Conservation (phyloP, 441 rosid species). For the Rhodomyrtus psidioides region DNA sequence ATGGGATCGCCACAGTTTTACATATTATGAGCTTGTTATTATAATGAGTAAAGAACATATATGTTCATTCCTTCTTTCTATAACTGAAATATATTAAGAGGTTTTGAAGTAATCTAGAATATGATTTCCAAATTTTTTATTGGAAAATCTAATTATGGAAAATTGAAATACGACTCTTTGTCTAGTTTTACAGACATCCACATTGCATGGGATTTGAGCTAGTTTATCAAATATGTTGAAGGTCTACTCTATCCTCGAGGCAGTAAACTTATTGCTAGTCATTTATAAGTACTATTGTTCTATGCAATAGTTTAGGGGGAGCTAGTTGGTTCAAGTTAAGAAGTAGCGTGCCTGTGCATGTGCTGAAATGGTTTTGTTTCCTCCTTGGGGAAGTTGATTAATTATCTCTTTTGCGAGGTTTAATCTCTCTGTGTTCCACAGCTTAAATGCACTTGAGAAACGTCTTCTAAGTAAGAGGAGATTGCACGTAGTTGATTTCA, state of each 20-base stretch:
- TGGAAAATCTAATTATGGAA: neutral
- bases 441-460: conserved; percentile 46
- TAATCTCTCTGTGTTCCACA: conserved; percentile 8
- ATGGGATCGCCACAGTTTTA: neutral
- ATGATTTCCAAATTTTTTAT: neutral
- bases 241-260: neutral
- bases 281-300: neutral
- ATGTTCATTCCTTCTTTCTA: neutral
- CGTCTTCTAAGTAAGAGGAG: conserved; percentile 33
- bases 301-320: neutral
- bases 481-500: conserved; percentile 49
- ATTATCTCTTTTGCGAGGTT: neutral
- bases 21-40: neutral
- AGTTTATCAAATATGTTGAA: neutral
- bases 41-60: neutral
- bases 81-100: neutral
- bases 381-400: neutral
- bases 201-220: neutral
- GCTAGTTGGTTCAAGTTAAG: neutral
- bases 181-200: neutral
- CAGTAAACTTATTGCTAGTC: neutral
- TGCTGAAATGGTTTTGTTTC: neutral
- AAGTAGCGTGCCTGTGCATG: neutral
- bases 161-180: neutral
- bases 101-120: neutral